Percentiles rank a stretch among this genome's conserved stretches.
phyloP scores from a whole-genome alignment of 306 rosid species.

The Lathyrus tuberosus region DNA sequence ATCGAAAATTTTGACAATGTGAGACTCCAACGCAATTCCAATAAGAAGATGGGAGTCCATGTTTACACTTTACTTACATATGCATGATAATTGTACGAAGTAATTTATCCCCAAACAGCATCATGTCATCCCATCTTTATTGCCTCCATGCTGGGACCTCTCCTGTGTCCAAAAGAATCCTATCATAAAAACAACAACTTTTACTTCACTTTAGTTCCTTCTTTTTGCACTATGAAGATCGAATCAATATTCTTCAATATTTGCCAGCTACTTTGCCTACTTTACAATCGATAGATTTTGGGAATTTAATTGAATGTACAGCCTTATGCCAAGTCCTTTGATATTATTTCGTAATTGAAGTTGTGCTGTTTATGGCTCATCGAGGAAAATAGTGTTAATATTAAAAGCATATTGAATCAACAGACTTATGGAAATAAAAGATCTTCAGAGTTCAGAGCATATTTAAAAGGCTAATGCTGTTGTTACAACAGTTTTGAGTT shows the following conservation, averaged over 20 bases:
- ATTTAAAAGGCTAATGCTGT: not conserved
- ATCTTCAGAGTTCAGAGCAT: constrained; percentile 6
- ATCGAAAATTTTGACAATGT: no score
- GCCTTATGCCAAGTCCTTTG: not conserved
- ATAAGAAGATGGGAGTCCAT: constrained; percentile 19
- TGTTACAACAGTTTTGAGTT: constrained; percentile 8
- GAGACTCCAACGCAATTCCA: no score
- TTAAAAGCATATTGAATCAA: constrained; percentile 10
- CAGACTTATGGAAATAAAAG: constrained; percentile 10
- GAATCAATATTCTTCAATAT: constrained; percentile 34
- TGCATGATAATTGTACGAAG: constrained; percentile 48
- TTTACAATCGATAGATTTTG: constrained; percentile 23
- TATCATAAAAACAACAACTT: constrained; percentile 41
- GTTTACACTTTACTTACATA: constrained; percentile 10
- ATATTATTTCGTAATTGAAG: constrained; percentile 13
- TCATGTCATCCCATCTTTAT: constrained; percentile 49
- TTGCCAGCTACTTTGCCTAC: constrained; percentile 32
- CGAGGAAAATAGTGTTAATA: constrained; percentile 8
- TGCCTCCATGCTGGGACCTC: constrained; percentile 60
- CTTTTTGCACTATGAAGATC: constrained; percentile 48
- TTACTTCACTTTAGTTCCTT: constrained; percentile 51
- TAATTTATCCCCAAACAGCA: constrained; percentile 46
- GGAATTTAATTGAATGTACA: constrained; percentile 26
- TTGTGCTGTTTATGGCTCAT: constrained; percentile 20
- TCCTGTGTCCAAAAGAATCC: constrained; percentile 47